phyloP scores from a whole-genome alignment of 1,284 basidiomycete genomes.

The Apiotrichum sp. region DNA sequence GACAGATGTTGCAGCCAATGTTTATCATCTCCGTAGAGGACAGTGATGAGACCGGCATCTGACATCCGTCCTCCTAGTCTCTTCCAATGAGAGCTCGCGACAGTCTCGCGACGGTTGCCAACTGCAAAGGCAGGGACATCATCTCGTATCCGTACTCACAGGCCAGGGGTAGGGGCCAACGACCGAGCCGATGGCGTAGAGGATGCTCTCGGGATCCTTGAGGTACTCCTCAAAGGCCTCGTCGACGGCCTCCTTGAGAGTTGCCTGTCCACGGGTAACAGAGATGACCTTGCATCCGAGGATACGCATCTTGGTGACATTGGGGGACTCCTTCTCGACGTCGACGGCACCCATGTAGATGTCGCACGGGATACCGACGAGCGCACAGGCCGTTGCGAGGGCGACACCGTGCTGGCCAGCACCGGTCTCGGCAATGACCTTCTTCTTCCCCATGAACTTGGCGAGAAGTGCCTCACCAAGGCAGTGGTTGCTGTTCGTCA shows the following conservation, averaged over 20 bases:
- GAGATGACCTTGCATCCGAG: conserved; percentile 91
- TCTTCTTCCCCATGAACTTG: conserved; percentile 80
- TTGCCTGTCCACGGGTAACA: conserved; percentile 88
- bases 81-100: too few relatives aligned
- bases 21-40: too few relatives aligned
- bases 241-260: conserved; percentile 87
- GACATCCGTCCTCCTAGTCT: too few relatives aligned
- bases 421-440: conserved; percentile 91
- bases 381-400: conserved; percentile 94
- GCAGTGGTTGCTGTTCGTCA: conserved; percentile 7
- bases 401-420: conserved; percentile 99
- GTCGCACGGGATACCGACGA: conserved; percentile 90
- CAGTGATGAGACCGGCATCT: too few relatives aligned
- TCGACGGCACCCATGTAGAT: conserved; percentile 89
- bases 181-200: conserved; percentile 85
- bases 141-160: conserved; percentile 35
- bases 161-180: conserved; percentile 96
- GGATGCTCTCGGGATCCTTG: conserved; percentile 90
- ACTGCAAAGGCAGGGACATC: too few relatives aligned
- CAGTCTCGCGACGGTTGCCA: too few relatives aligned
- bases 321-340: conserved; percentile 69
- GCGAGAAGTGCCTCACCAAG: conserved; percentile 91
- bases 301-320: conserved; percentile 97
- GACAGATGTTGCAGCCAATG: too few relatives aligned
- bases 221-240: conserved; percentile 60